Conservation (phyloP, 805 yeast genomes). For the Ogataea naganishii region DNA sequence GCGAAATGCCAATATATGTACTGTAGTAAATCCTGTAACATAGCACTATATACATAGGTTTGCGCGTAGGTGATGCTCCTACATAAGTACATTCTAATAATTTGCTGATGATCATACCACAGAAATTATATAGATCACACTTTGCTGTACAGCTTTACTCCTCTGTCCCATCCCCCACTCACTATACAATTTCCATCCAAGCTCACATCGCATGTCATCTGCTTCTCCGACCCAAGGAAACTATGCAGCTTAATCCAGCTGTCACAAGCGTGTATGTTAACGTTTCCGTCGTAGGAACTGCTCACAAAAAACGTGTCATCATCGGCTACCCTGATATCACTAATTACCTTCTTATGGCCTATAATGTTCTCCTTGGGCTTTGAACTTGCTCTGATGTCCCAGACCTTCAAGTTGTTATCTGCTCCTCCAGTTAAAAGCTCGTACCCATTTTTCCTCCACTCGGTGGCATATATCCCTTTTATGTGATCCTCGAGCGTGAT, state of each 20-base stretch:
- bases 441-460: conserved; percentile 71
- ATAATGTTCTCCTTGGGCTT: conserved; percentile 40
- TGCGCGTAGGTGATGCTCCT: too few relatives aligned
- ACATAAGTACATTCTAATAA: conserved; percentile 3
- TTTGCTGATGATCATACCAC: conserved; percentile 30
- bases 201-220: conserved; percentile 59
- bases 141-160: conserved; percentile 41
- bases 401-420: conserved; percentile 69
- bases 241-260: conserved; percentile 54
- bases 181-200: conserved; percentile 34
- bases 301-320: conserved; percentile 40
- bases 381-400: conserved; percentile 63
- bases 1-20: conserved; percentile 71
- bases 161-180: conserved; percentile 80
- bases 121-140: background rate
- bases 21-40: conserved; percentile 22
- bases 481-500: conserved; percentile 58
- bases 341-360: conserved; percentile 67
- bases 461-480: conserved; percentile 59
- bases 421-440: conserved; percentile 78
- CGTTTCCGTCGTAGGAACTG: conserved; percentile 61
- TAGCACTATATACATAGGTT: too few relatives aligned
- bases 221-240: conserved; percentile 55
- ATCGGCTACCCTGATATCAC: conserved; percentile 49
- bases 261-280: conserved; percentile 59